Base-by-base conservation (phyloP, 2,329 filamentous ascomycete genomes). In the Verticillium alfalfae region DNA sequence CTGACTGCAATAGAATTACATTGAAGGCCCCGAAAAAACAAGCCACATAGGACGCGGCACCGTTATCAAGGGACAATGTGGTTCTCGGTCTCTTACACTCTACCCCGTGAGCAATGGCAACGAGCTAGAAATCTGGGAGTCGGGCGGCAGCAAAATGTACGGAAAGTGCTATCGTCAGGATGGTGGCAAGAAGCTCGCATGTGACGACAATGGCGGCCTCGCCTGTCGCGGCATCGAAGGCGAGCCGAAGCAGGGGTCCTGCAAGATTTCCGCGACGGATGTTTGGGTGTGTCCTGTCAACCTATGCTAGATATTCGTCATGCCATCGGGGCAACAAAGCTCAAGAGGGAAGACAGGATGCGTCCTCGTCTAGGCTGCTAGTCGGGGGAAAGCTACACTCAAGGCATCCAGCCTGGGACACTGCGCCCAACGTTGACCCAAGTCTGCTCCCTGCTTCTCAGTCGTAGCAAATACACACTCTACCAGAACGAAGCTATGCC, bases 81-180 rank as follows among this genome's bases (percentile, higher is more conserved):
- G 56, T n/a, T 57, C 56, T 18, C 37, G 18, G 56, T 57, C 56
- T 34, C 6, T 57, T 12, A 57, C 56, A 7, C 56, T 57, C 56
- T 57, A 57, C n/a, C 56, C 56, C 16, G 56, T 57, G 34, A 57
- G 38, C 56, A 57, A 57, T 12, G 56, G 56, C 31, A 57, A 57
- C 5, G 36, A 57, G 56, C 36, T 57, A 2, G 56, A 57, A 34
- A 34, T 57, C 18, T 57, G 56, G 56, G 56, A 57, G 18, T 38
- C 34, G 34, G 56, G 56, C 36, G 56, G 56, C 36, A 57, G 56
- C 56, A 57, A 39, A 18, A n/a, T 57, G 56, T 39, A 57, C 34
- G 56, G 56, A 8, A 57, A 57, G 36, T 57, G 56, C 36, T 57
- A 57, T 37, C 56, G 56, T 13, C 56, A 57, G 56, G 34, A 39